Evolutionary conservation across 257 asterid genomes (phyloP).

Genomic region (Petunia axillaris): DNA sequence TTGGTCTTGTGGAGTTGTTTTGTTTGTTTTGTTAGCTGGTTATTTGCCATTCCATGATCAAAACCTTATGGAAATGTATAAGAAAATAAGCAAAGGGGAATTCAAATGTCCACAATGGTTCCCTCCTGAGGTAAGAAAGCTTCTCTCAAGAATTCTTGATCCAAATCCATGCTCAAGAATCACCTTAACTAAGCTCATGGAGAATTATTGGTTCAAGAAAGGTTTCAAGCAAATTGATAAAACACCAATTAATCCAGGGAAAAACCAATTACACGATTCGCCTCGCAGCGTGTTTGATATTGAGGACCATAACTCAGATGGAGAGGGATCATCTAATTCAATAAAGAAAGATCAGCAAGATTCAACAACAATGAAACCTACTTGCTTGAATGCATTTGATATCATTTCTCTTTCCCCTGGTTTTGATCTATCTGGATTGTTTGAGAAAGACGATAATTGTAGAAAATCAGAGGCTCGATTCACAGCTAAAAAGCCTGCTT

Average conservation of each 20-base stretch:
- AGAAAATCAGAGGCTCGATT: slow-evolving; percentile 54
- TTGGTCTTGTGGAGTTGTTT: slow-evolving; percentile 92
- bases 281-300: slow-evolving; percentile 50
- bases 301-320: slow-evolving; percentile 37
- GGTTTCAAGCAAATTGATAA: slow-evolving; percentile 53
- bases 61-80: slow-evolving; percentile 77
- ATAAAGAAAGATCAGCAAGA: slow-evolving; percentile 10
- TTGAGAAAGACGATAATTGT: slow-evolving; percentile 43
- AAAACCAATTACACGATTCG: slow-evolving; percentile 29
- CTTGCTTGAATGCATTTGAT: slow-evolving; percentile 78
- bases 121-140: slow-evolving; percentile 69
- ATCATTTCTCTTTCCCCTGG: slow-evolving; percentile 75
- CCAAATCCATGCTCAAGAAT: slow-evolving; percentile 71
- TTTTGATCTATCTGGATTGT: slow-evolving; percentile 76
- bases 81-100: slow-evolving; percentile 66
- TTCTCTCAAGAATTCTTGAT: slow-evolving; percentile 70
- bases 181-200: slow-evolving; percentile 64
- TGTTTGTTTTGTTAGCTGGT: slow-evolving; percentile 79
- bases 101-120: slow-evolving; percentile 89
- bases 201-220: slow-evolving; percentile 72
- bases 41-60: slow-evolving; percentile 82
- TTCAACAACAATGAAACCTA: slow-evolving; percentile 36
- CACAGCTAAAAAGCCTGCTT: slow-evolving; percentile 60
- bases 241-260: slow-evolving; percentile 23
- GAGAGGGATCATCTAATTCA: slow-evolving; percentile 34